Evolutionary conservation across 805 yeast species (phyloP).

Genomic region (Wickerhamiella nectarea): DNA sequence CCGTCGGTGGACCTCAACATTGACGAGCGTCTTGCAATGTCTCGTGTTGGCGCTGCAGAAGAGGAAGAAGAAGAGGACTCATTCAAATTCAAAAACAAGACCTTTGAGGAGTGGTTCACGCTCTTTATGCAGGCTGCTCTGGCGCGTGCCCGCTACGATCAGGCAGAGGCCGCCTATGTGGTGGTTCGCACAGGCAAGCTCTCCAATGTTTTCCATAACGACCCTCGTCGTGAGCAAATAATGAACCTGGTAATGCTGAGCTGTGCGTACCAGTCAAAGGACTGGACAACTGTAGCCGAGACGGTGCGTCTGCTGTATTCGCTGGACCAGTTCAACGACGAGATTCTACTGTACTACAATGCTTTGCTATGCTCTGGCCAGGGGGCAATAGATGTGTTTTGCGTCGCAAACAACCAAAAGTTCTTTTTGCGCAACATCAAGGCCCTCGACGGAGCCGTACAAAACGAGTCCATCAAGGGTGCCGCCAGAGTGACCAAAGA

Average conservation of each 20-base stretch:
- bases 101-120: conserved; percentile 72
- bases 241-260: conserved; percentile 58
- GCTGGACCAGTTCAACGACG: conserved; percentile 62
- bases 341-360: conserved; percentile 50
- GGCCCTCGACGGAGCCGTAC: conserved; percentile 63
- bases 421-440: conserved; percentile 80
- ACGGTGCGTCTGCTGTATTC: conserved; percentile 51
- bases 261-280: conserved; percentile 37
- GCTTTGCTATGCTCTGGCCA: conserved; percentile 52
- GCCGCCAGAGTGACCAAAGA: conserved; percentile 50
- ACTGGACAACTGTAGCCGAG: conserved; percentile 40
- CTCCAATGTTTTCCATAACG: conserved; percentile 64
- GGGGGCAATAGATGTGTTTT: conserved; percentile 44
- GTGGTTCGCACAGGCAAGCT: conserved; percentile 62
- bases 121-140: conserved; percentile 70
- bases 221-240: conserved; percentile 43
- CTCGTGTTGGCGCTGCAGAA: conserved; percentile 29
- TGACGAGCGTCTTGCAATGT: conserved; percentile 37
- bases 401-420: conserved; percentile 77
- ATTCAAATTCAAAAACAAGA: conserved; percentile 55
- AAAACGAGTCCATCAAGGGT: conserved; percentile 47
- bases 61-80: conserved; percentile 18
- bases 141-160: conserved; percentile 46
- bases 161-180: conserved; percentile 48
- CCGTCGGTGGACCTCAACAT: conserved; percentile 34